These are phyloP conservation scores for Beta vulgaris DNA, from an alignment of 148 eudicot species.

Conservation along the genomic window DNA sequence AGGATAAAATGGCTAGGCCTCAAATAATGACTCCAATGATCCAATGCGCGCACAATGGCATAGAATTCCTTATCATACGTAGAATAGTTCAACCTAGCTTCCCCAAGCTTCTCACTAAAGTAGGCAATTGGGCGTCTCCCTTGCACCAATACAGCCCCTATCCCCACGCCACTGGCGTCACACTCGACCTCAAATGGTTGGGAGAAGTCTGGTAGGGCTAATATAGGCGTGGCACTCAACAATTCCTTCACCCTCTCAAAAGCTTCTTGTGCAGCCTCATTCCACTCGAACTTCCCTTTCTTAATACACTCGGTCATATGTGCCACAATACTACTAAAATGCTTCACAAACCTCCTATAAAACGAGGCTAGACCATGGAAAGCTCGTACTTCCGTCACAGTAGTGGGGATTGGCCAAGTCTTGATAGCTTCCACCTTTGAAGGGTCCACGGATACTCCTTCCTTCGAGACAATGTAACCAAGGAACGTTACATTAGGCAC, in stretches of 20 bases:
- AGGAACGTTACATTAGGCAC: background rate
- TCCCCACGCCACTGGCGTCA: background rate
- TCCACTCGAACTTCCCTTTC: conserved; percentile 3
- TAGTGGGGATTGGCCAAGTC: background rate
- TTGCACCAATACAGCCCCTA: background rate
- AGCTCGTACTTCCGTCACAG: background rate
- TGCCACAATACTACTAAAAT: background rate
- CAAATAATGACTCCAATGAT: conserved; percentile 15
- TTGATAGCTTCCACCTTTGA: background rate
- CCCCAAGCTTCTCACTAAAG: no score
- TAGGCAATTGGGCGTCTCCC: background rate
- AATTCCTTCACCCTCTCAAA: background rate
- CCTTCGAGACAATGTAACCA: background rate
- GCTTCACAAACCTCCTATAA: background rate
- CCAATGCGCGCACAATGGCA: no score
- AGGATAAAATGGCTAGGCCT: background rate
- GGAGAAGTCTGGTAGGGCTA: background rate
- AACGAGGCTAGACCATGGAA: conserved; percentile 7
- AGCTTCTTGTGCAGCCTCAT: background rate
- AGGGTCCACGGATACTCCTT: background rate
- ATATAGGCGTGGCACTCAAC: background rate
- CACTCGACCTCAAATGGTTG: background rate
- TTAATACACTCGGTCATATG: background rate
- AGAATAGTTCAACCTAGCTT: no score
- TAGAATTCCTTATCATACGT: no score